These are phyloP conservation scores for Naganishia albida DNA, from an alignment of 1,284 basidiomycete genomes.

Conservation along the genomic window DNA sequence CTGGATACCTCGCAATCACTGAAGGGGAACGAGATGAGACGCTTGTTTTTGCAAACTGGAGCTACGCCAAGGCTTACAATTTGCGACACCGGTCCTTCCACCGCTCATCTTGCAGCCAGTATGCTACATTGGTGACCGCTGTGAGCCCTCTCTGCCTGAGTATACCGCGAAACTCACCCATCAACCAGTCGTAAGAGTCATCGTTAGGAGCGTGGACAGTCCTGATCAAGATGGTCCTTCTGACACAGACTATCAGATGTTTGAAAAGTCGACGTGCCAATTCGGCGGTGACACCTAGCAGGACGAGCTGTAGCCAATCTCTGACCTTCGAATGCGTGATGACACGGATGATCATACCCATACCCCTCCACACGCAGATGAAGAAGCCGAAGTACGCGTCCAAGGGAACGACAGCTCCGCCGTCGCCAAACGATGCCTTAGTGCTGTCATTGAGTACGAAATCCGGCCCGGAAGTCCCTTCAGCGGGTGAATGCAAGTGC, in stretches of 20 bases:
- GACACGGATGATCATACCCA: slow-evolving; percentile 19
- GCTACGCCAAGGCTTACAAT: background rate
- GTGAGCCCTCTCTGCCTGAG: background rate
- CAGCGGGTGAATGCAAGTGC: too few species aligned
- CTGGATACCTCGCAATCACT: background rate
- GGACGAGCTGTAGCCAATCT: slow-evolving; percentile 23
- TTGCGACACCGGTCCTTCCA: background rate
- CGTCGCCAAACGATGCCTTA: too few species aligned
- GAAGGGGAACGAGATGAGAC: background rate
- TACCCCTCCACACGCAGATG: background rate
- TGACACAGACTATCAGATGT: background rate
- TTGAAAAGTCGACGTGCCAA: slow-evolving; percentile 20
- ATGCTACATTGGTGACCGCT: background rate
- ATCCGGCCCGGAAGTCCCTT: too few species aligned
- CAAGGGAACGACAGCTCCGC: too few species aligned
- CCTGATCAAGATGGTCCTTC: slow-evolving; percentile 7
- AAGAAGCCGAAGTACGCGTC: slow-evolving; percentile 1
- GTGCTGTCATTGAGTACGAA: too few species aligned
- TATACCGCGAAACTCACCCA: slow-evolving; percentile 5
- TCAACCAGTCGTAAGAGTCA: slow-evolving; percentile 23
- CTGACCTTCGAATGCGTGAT: slow-evolving; percentile 26
- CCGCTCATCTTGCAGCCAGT: background rate
- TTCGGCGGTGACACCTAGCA: slow-evolving; percentile 29
- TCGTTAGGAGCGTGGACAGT: slow-evolving; percentile 9
- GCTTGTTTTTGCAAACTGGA: too few species aligned